phyloP scores from a whole-genome alignment of 306 rosid genomes.

The Inga laurina region DNA sequence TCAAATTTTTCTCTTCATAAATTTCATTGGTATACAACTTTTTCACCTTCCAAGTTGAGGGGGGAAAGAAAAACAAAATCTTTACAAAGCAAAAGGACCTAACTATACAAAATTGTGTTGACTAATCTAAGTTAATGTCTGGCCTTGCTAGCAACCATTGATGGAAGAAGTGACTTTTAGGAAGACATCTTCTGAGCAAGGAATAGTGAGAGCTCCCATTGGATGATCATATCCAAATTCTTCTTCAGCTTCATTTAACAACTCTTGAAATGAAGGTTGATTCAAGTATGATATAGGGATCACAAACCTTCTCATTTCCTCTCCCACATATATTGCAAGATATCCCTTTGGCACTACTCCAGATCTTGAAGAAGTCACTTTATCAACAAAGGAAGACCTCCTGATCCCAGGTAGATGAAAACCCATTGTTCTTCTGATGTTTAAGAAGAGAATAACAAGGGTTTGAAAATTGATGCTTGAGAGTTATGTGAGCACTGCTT shows the following conservation, averaged over 20 bases:
- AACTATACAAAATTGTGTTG: not conserved
- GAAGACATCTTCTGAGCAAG: not conserved
- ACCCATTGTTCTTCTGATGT: constrained; percentile 10
- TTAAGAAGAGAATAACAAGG: not conserved
- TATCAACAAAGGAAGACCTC: not conserved
- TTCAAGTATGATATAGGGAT: constrained; percentile 30
- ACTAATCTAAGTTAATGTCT: not conserved
- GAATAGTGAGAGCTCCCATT: not conserved
- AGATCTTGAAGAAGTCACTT: not conserved
- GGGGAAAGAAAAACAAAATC: not conserved
- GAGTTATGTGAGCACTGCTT: not conserved
- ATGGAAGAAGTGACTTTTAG: constrained; percentile 20
- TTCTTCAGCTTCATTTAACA: not conserved
- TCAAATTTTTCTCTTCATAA: not conserved
- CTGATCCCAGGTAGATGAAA: not conserved
- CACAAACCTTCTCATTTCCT: constrained; percentile 26
- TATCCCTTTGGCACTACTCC: constrained; percentile 21
- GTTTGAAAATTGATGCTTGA: not conserved
- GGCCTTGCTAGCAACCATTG: not conserved
- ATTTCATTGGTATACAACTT: not conserved
- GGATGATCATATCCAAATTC: not conserved
- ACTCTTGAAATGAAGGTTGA: constrained; percentile 2
- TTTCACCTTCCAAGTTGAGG: not conserved
- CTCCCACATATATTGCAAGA: constrained; percentile 29
- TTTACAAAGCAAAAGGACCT: not conserved